Base-by-base conservation (phyloP, 2,329 filamentous ascomycete species). In the Diplodia scrobiculata region DNA sequence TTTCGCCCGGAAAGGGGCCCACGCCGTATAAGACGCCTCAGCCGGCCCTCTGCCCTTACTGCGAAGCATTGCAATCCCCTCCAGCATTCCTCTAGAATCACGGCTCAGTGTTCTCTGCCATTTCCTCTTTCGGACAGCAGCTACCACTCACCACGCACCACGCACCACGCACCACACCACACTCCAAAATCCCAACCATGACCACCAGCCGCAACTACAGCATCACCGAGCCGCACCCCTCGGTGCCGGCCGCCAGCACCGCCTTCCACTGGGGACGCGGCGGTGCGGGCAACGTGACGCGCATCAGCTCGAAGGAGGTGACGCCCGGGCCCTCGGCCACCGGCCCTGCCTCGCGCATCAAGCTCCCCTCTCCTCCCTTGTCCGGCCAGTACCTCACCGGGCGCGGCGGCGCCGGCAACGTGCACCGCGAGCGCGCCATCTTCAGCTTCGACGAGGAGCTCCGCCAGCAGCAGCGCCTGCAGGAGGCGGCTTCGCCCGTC, bases 371-470 rank as follows among this genome's bases (percentile, higher is more conserved):
- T 74, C 82, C 72, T 70, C 80, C 74, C 72, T 73, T 69, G 68
- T 78, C 80, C 51, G 76, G 80, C 67, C 82, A 83, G 78, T 89
- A 89, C 82, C 84, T 87, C 79, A 84, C 84, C 11, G 88, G 88
- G 71, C 86, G 88, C 67, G 88, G 88, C 70, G 87, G 88, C 67
- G 87, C 87, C 2, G 88, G 88, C 72, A 90, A 90, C 79, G 82
- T 86, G 69, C 81, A 83, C 77, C 73, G 79, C 52, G 83, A 88
- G 71, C 81, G 84, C 48, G 82, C 84, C 72, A 87, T 88, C 74
- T 88, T 88, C 81, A 84, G 83, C 76, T 91, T 91, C 77, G 87
- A 89, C 75, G 86, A 89, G 78, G 86, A 89, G 72, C 81, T 89
- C 62, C 82, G 85, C 70, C 82, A 82, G 67, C 83, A 86, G 68